A percentile compares a stretch with the other conserved stretches of the same genome.
These are phyloP conservation scores for Macrolepiota dolichaula DNA, from an alignment of 768 basidiomycete species.

Conservation along the genomic window DNA sequence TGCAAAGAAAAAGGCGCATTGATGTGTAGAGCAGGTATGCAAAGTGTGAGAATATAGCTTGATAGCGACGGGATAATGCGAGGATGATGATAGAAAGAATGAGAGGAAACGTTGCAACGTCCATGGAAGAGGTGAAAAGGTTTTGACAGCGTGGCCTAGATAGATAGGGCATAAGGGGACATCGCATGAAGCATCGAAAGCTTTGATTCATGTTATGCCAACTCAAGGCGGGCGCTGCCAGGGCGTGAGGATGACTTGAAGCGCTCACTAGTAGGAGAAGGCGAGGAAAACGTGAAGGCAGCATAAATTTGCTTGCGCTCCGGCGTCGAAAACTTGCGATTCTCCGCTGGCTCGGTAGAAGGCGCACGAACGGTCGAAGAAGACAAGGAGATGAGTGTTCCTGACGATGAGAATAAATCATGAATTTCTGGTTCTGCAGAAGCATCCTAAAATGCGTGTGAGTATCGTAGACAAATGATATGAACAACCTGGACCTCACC, in stretches of 20 bases:
- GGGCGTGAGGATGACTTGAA: slow-evolving; percentile 37
- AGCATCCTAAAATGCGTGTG: slow-evolving; percentile 34
- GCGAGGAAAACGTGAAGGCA: slow-evolving; percentile 77
- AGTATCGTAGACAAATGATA: slow-evolving; percentile 10
- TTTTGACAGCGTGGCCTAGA: background rate
- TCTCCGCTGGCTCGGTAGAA: slow-evolving; percentile 23
- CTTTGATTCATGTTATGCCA: slow-evolving; percentile 1
- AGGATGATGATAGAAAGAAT: background rate
- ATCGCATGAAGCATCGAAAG: background rate
- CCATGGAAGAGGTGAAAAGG: background rate
- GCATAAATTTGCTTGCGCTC: slow-evolving; percentile 71
- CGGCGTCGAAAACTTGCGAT: slow-evolving; percentile 61
- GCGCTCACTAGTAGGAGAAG: slow-evolving; percentile 58
- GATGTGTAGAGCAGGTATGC: slow-evolving; percentile 5
- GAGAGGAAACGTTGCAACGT: background rate
- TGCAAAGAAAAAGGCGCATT: slow-evolving; percentile 4
- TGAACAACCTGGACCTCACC: slow-evolving; percentile 15
- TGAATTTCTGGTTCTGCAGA: slow-evolving; percentile 56
- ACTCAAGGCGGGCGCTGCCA: slow-evolving; percentile 21
- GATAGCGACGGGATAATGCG: slow-evolving; percentile 1
- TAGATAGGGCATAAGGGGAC: background rate
- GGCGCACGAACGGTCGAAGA: slow-evolving; percentile 21
- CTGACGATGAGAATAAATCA: slow-evolving; percentile 46
- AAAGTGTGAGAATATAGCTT: background rate
- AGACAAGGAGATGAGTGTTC: slow-evolving; percentile 26